phyloP scores from a whole-genome alignment of 1,139 yeast species.

The Geotrichum bryndzae region DNA sequence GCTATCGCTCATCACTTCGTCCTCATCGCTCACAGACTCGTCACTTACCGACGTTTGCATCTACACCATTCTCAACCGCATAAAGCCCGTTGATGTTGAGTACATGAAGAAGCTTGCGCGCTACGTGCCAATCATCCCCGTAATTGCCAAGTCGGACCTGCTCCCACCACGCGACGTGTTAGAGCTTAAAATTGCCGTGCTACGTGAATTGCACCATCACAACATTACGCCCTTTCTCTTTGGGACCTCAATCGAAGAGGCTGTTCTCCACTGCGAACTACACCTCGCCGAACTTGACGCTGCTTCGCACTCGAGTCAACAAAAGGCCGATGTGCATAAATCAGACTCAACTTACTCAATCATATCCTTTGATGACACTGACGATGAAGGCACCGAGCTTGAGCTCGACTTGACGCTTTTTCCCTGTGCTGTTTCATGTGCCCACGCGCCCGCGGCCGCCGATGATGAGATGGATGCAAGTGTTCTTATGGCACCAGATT shows the following conservation, averaged over 20 bases:
- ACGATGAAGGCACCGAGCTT: neutral
- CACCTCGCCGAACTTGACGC: conserved; percentile 1
- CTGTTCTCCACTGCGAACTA: conserved; percentile 17
- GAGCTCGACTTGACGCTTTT: neutral
- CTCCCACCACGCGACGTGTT: conserved; percentile 21
- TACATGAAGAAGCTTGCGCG: conserved; percentile 24
- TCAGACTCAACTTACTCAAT: conserved; percentile 1
- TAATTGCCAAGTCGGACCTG: conserved; percentile 28
- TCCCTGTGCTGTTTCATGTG: no score
- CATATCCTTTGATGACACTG: neutral
- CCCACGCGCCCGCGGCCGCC: no score
- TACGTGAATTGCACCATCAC: conserved; percentile 22
- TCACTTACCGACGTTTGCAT: conserved; percentile 33
- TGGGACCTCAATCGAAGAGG: conserved; percentile 25
- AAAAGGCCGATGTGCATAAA: neutral
- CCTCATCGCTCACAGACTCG: conserved; percentile 27
- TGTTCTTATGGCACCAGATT: no score
- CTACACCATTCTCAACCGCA: conserved; percentile 25
- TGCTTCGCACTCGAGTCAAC: neutral
- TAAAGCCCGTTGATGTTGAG: conserved; percentile 23
- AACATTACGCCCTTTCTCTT: conserved; percentile 28
- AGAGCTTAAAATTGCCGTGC: conserved; percentile 22
- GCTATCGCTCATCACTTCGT: conserved; percentile 25
- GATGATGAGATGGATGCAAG: no score
- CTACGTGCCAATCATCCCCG: conserved; percentile 30